phyloP scores from a whole-genome alignment of 225 moss, liverwort and hornwort species.

The Pleurozium schreberi region DNA sequence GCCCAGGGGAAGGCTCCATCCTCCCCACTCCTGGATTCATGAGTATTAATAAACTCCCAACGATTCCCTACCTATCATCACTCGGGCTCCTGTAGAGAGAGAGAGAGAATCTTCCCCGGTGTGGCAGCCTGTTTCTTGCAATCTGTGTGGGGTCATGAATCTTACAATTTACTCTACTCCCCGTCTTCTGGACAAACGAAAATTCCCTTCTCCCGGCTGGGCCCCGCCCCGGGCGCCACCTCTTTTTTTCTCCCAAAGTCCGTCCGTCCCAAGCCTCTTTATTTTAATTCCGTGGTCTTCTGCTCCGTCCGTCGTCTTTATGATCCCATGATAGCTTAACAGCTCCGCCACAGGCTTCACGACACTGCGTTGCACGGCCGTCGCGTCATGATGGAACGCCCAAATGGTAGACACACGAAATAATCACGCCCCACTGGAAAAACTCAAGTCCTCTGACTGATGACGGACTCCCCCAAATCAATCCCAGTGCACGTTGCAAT shows the following conservation, averaged over 20 bases:
- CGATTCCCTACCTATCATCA: conserved; percentile 12
- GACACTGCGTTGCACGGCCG: conserved; percentile 1
- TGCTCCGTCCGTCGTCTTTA: not conserved
- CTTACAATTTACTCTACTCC: not conserved
- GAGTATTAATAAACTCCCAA: not conserved
- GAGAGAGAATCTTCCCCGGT: not conserved
- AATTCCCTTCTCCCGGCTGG: not conserved
- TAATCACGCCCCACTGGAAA: not conserved
- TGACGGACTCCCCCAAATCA: not conserved
- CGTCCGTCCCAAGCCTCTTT: not conserved
- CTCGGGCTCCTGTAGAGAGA: no score
- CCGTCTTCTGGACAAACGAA: no score
- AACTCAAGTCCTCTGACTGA: not conserved
- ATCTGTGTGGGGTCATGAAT: conserved; percentile 8
- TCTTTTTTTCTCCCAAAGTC: not conserved
- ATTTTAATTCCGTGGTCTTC: not conserved
- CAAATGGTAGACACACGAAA: not conserved
- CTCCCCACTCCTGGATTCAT: not conserved
- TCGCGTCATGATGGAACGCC: conserved; percentile 11
- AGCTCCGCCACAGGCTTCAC: not conserved
- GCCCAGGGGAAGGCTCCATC: not conserved
- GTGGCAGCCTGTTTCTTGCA: not conserved
- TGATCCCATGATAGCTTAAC: not conserved
- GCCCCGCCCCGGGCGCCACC: not conserved
- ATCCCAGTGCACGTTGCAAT: conserved; percentile 10